Base-by-base conservation (phyloP, 192 early-diverging fungal species). In the Lunasporangiospora selenospora region DNA sequence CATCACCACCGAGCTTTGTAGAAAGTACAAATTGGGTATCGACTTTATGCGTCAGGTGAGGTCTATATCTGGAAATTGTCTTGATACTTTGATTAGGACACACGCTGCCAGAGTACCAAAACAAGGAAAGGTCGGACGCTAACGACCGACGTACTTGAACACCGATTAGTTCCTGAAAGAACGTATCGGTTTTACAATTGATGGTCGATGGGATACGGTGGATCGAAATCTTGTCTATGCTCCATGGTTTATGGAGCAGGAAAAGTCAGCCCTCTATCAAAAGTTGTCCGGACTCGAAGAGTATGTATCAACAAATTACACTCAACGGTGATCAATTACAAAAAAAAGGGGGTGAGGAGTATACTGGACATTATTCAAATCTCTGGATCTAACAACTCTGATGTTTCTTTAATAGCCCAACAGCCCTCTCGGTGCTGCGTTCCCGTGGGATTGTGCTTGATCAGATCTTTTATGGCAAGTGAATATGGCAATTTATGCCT, bases 21-120 rank as follows among this genome's bases (percentile, higher is more conserved):
- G 55, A 23, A 63, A 63, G 37, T 19, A 58, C 60, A 62, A 63
- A 13, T 53, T 73, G 15, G 48, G 45, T 15, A 47, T 73, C 12
- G 69, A 73, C 21, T 73, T 63, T 33, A 57, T 63, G 49, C 53
- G 60, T 1, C 69, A 73, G 61, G 69, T 73, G 48, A 8, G 4
- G 21, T 11, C 3, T 2, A 53, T n/a, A n/a, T n/a, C n/a, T n/a
- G n/a, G n/a, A n/a, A n/a, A n/a, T n/a, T n/a, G n/a, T n/a, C n/a
- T n/a, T n/a, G n/a, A n/a, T n/a, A n/a, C n/a, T n/a, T n/a, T n/a
- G n/a, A n/a, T n/a, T n/a, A n/a, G n/a, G n/a, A n/a, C n/a, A n/a
- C n/a, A n/a, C n/a, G n/a, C n/a, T n/a, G n/a, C n/a, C n/a, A n/a
- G n/a, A n/a, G n/a, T n/a, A n/a, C n/a, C n/a, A n/a, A n/a, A n/a